These are phyloP conservation scores for Paramecium octaurelia DNA, from an alignment of 73 alveolate species.

Conservation along the genomic window DNA sequence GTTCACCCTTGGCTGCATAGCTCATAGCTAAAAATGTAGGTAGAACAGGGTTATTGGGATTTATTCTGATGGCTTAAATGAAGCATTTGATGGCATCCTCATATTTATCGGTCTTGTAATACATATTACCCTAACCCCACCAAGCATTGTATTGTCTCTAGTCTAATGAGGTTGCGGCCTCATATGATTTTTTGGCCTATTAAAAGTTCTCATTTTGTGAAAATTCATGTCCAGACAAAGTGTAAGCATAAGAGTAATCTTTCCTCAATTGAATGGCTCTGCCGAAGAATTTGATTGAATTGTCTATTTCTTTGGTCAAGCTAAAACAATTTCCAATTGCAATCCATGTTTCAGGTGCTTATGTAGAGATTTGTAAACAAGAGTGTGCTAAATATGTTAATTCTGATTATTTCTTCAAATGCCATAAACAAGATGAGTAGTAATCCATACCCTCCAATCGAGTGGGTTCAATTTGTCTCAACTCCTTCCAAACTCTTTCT, in stretches of 20 bases:
- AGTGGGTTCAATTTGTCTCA: constrained; percentile 84
- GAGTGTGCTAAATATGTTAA: constrained; percentile 81
- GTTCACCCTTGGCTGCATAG: constrained; percentile 78
- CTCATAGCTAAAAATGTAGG: constrained; percentile 93
- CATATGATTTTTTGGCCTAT: constrained; percentile 85
- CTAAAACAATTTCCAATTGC: constrained; percentile 95
- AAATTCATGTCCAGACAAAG: constrained; percentile 95
- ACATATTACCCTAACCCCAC: constrained; percentile 98
- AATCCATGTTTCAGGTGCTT: constrained; percentile 97
- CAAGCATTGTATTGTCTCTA: constrained; percentile 95
- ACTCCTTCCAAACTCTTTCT: constrained; percentile 81
- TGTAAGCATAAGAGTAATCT: constrained; percentile 89
- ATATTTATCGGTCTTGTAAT: constrained; percentile 90
- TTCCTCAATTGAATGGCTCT: constrained; percentile 92
- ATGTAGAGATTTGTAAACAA: constrained; percentile 72
- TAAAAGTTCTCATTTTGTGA: constrained; percentile 91
- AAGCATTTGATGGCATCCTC: constrained; percentile 83
- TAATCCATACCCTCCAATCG: constrained; percentile 92
- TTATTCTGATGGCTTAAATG: constrained; percentile 77
- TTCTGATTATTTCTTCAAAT: constrained; percentile 90
- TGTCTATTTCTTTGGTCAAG: constrained; percentile 92
- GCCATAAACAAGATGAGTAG: constrained; percentile 96
- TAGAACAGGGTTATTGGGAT: constrained; percentile 85
- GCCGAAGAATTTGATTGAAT: constrained; percentile 90
- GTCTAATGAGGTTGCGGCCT: constrained; percentile 84